Conservation (phyloP, 139 green algal genomes). For the Astrephomene gubernaculifera region DNA sequence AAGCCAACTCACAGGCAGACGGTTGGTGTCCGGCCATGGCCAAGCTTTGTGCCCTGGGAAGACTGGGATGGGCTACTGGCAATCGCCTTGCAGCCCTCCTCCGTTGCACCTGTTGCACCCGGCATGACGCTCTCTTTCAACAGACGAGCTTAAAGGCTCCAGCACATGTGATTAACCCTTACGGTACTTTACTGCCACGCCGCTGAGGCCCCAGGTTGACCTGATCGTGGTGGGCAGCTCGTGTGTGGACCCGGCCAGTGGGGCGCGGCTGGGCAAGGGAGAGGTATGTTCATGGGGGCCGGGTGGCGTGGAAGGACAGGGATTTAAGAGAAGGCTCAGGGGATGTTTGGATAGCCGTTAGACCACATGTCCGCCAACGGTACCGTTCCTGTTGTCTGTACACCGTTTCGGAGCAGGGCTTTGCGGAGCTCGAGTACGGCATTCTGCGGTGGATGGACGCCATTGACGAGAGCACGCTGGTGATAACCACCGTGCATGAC, state of each 20-base stretch:
- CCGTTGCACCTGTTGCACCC: neutral
- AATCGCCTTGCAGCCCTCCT: neutral
- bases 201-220: constrained; percentile 50
- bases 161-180: too few species aligned
- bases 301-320: too few species aligned
- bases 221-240: constrained; percentile 71
- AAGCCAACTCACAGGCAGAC: too few species aligned
- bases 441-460: constrained; percentile 83
- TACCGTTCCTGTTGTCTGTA: too few species aligned
- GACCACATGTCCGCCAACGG: too few species aligned
- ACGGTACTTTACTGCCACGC: neutral
- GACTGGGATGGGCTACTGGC: too few species aligned
- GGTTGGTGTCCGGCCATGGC: too few species aligned
- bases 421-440: constrained; percentile 88
- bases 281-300: too few species aligned
- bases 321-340: too few species aligned
- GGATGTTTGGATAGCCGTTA: too few species aligned
- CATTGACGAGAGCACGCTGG: constrained; percentile 76
- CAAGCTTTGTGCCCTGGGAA: too few species aligned
- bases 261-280: constrained; percentile 64
- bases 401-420: constrained; percentile 67
- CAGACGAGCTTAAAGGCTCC: too few species aligned
- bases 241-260: constrained; percentile 55
- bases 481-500: constrained; percentile 78
- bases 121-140: neutral